phyloP scores from a whole-genome alignment of 1,284 basidiomycete genomes.

The Ganoderma meredithae region DNA sequence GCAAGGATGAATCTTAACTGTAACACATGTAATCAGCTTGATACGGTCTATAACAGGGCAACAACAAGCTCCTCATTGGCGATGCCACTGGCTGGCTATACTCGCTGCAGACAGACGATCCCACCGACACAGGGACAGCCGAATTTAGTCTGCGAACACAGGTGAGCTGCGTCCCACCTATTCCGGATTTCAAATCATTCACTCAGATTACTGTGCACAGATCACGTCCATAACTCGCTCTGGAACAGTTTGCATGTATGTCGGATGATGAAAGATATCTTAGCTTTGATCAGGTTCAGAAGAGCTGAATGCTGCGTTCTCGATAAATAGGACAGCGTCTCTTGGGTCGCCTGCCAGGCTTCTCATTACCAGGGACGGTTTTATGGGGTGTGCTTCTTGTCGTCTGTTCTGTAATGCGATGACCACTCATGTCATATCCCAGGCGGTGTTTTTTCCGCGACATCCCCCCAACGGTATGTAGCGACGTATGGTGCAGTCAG shows the following conservation, averaged over 20 bases:
- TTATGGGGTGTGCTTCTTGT: slow-evolving; percentile 19
- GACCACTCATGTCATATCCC: background rate
- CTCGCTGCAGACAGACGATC: slow-evolving; percentile 28
- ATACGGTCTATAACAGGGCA: background rate
- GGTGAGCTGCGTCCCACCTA: slow-evolving; percentile 17
- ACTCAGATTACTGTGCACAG: slow-evolving; percentile 18
- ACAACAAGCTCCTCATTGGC: slow-evolving; percentile 27
- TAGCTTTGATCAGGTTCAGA: background rate
- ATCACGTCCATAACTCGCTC: slow-evolving; percentile 36
- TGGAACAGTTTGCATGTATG: slow-evolving; percentile 32
- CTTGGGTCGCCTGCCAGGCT: slow-evolving; percentile 27
- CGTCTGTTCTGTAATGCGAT: background rate
- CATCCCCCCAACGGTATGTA: slow-evolving; percentile 24
- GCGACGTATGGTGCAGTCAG: slow-evolving; percentile 28
- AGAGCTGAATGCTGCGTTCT: background rate
- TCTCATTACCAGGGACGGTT: slow-evolving; percentile 18
- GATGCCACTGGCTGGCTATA: slow-evolving; percentile 40
- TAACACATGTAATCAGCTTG: background rate
- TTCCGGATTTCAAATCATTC: background rate
- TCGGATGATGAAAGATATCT: background rate
- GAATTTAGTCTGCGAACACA: slow-evolving; percentile 36
- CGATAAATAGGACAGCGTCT: slow-evolving; percentile 20
- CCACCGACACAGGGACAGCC: slow-evolving; percentile 16
- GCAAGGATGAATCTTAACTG: background rate
- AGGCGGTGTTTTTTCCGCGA: slow-evolving; percentile 27